phyloP scores from a whole-genome alignment of 2,329 filamentous ascomycete genomes.

The Alternaria panax region DNA sequence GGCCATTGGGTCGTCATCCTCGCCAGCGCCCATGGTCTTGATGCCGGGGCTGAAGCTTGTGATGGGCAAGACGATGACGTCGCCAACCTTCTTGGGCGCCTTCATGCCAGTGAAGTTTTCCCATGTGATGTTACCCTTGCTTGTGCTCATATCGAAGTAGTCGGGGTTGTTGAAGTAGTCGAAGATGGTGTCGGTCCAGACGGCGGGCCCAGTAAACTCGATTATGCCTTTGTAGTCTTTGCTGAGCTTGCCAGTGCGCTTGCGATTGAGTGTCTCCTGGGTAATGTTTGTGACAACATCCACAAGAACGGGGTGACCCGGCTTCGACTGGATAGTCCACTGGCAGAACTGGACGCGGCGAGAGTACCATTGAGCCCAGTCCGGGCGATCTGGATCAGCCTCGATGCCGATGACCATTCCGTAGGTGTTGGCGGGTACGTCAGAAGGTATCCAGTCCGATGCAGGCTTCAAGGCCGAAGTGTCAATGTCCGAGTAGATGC shows the following conservation, averaged over 20 bases:
- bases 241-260: constrained; percentile 70
- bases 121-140: constrained; percentile 79
- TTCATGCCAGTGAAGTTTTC: constrained; percentile 89
- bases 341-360: constrained; percentile 97
- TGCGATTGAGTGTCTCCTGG: constrained; percentile 76
- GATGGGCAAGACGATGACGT: constrained; percentile 92
- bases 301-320: constrained; percentile 88
- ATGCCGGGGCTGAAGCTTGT: constrained; percentile 97
- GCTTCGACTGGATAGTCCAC: constrained; percentile 97
- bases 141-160: constrained; percentile 81
- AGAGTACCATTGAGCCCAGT: constrained; percentile 97
- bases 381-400: constrained; percentile 88
- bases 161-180: constrained; percentile 90
- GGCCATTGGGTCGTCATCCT: constrained; percentile 90
- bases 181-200: constrained; percentile 95
- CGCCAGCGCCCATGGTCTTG: constrained; percentile 88
- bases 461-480: constrained; percentile 85
- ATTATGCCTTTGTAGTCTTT: constrained; percentile 78
- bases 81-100: constrained; percentile 83
- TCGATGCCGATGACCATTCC: constrained; percentile 95
- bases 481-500: constrained; percentile 84
- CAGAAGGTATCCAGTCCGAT: constrained; percentile 82
- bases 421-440: constrained; percentile 77
- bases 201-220: constrained; percentile 90
- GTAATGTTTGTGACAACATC: constrained; percentile 89